phyloP scores from a whole-genome alignment of 768 basidiomycete species.

The Mycena capillaripes region DNA sequence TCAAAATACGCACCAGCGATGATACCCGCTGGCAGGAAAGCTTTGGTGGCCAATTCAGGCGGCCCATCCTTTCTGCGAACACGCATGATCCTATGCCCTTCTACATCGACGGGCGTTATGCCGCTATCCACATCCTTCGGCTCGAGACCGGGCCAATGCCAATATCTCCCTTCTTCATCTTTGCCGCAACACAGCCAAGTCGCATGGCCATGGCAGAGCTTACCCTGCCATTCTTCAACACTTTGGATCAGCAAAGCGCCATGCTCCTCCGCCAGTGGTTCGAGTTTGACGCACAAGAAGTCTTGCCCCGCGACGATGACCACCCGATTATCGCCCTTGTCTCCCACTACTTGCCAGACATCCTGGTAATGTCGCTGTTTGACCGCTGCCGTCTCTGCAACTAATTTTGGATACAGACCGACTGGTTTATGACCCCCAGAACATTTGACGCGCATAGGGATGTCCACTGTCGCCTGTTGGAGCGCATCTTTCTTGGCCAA shows the following conservation, averaged over 20 bases:
- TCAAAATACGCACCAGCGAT: background rate
- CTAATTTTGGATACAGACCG: no score
- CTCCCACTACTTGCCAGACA: no score
- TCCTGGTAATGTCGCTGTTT: no score
- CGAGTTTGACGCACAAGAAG: no score
- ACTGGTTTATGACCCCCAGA: no score
- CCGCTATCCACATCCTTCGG: background rate
- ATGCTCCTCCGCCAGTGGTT: background rate
- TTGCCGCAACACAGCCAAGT: background rate
- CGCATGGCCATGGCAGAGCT: background rate
- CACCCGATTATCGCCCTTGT: no score
- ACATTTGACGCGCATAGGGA: no score
- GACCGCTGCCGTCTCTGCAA: no score
- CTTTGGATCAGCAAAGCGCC: background rate
- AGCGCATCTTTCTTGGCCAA: no score
- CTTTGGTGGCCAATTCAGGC: background rate
- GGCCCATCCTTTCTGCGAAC: no score
- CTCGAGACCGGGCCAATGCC: background rate
- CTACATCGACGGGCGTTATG: background rate
- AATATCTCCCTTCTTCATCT: background rate
- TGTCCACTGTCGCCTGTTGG: no score
- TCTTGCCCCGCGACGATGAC: no score
- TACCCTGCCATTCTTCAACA: background rate
- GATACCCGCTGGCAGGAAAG: background rate
- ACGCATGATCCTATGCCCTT: background rate